A percentile compares a stretch with the other conserved stretches of the same genome.
These are phyloP conservation scores for Pythium apleroticum DNA, from an alignment of 352 stramenopile species.

Conservation along the genomic window DNA sequence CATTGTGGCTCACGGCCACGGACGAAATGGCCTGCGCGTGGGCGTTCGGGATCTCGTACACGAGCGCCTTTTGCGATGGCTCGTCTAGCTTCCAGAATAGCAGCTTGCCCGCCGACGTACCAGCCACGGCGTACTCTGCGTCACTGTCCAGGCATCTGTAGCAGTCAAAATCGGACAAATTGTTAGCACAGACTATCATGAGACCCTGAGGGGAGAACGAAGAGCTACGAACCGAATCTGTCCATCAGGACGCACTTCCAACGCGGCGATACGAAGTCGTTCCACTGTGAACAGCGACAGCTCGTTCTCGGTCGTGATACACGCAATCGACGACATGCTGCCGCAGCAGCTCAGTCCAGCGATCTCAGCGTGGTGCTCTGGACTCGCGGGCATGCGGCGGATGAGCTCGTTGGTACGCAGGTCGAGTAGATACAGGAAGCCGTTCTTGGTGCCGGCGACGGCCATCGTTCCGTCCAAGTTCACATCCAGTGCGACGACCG, in stretches of 20 bases:
- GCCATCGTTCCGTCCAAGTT: conserved; percentile 58
- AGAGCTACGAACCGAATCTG: conserved; percentile 45
- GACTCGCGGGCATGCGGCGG: conserved; percentile 55
- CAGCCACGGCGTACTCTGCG: conserved; percentile 71
- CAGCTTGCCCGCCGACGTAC: conserved; percentile 70
- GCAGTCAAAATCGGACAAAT: background rate
- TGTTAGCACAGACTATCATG: background rate
- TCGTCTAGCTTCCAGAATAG: conserved; percentile 86
- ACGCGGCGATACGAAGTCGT: conserved; percentile 50
- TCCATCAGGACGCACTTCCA: conserved; percentile 63
- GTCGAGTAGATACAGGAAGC: conserved; percentile 76
- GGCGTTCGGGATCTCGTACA: conserved; percentile 75
- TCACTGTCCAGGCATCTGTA: conserved; percentile 78
- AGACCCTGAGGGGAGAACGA: background rate
- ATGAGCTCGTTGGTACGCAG: conserved; percentile 65
- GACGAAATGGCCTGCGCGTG: conserved; percentile 64
- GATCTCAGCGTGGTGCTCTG: conserved; percentile 55
- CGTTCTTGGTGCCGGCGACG: conserved; percentile 65
- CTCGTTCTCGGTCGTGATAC: conserved; percentile 70
- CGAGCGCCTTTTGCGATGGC: conserved; percentile 51
- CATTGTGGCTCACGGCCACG: conserved; percentile 60
- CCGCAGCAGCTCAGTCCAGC: conserved; percentile 65
- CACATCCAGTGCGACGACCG: conserved; percentile 63
- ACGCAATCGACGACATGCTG: conserved; percentile 49
- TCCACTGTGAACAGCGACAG: conserved; percentile 66